Evolutionary conservation across 768 basidiomycete genomes (phyloP), one percentile per base, ranked within the genome.

Genomic region (Podaxis sp.): DNA sequence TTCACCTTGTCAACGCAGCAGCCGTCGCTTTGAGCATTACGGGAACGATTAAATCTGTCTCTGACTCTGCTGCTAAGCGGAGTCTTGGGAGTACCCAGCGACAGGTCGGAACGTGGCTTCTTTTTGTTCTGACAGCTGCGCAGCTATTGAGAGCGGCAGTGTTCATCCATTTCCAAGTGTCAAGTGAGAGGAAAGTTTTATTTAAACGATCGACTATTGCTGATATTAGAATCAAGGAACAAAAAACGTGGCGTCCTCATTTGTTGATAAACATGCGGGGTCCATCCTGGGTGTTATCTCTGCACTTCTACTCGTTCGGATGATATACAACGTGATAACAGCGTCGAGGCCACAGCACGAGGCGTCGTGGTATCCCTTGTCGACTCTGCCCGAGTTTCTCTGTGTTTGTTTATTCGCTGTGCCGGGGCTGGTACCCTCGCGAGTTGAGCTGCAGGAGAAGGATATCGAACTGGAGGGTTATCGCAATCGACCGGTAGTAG

Each of bases 341-440:
- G 54, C 78, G 1, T 65, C 59, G 24, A 72, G 66, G 43, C 68
- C 73, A 57, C 67, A 70, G 24, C 67, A 74, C 19, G 80, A 82
- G 58, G 68, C 65, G 24, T 65, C 73, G 4, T 80, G 79, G 79
- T 81, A 80, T 59, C 78, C 80, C 0, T 64, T 82, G 2, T 65
- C 75, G 4, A 77, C 76, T 1, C 55, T 77, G 4, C 74, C 79
- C 0, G 80, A 81, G 64, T 57, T 79, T 25, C 61, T 80, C 13
- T 75, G 75, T 0, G 76, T 80, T 2, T 15, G 69, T 0, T 64
- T 77, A 27, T 79, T 74, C 52, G 64, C 72, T 8, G 66, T 66
- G 2, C 77, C 79, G 0, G 77, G 74, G 0, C 61, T 80, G 4
- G 71, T 79, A 1, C 77, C 74, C 29, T 66, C 71, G 54, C 65